Evolutionary conservation across 345 rosid species (phyloP).

Genomic region (Pistacia vera): DNA sequence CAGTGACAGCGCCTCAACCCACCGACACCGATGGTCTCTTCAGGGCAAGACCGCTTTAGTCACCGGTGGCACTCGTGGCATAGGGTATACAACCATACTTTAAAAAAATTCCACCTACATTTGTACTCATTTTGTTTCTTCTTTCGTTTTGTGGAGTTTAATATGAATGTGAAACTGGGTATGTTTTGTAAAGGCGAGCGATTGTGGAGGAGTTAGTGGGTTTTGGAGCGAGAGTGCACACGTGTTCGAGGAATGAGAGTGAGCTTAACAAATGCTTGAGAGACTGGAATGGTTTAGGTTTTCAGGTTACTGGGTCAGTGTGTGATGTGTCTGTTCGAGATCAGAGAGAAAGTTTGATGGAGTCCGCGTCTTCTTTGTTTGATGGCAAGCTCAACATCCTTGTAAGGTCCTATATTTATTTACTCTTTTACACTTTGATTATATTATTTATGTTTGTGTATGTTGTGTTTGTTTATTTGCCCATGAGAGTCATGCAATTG

Average conservation of each 20-base stretch:
- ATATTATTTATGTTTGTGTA: not conserved
- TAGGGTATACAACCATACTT: slow-evolving; percentile 40
- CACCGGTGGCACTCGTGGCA: slow-evolving; percentile 74
- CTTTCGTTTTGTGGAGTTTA: not conserved
- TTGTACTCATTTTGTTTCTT: not conserved
- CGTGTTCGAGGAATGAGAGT: slow-evolving; percentile 58
- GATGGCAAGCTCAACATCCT: slow-evolving; percentile 63
- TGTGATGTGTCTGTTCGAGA: slow-evolving; percentile 57
- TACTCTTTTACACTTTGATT: too few relatives aligned
- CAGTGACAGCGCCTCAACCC: not conserved
- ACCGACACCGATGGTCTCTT: slow-evolving; percentile 53
- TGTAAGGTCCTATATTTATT: slow-evolving; percentile 26
- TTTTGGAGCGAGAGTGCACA: slow-evolving; percentile 74
- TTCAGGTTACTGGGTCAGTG: slow-evolving; percentile 53
- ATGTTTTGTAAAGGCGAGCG: slow-evolving; percentile 52
- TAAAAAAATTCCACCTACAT: not conserved
- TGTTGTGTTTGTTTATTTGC: slow-evolving; percentile 36
- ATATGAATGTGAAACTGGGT: slow-evolving; percentile 12
- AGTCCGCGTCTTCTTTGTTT: slow-evolving; percentile 42
- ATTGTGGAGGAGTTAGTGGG: slow-evolving; percentile 70
- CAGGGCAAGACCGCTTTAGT: slow-evolving; percentile 52
- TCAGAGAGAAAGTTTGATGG: slow-evolving; percentile 51
- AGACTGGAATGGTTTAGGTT: slow-evolving; percentile 50
- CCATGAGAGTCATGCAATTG: slow-evolving; percentile 18
- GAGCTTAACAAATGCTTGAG: slow-evolving; percentile 49